Evolutionary conservation across 75 land plant genomes (phyloP).

Genomic region (Larix kaempferi): DNA sequence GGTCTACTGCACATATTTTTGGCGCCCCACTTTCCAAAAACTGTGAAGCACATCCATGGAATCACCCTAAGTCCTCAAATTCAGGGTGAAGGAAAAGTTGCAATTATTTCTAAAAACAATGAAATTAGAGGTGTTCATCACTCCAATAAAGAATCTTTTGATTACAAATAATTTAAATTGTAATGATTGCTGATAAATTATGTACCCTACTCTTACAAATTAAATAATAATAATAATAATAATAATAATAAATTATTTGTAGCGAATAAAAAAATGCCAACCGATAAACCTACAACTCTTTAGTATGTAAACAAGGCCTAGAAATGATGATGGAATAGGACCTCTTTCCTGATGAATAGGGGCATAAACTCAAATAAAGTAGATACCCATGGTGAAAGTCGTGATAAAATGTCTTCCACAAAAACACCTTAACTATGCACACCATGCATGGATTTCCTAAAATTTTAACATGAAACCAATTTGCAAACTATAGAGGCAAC

Average conservation of each 20-base stretch:
- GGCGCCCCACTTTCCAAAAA: too few relatives aligned
- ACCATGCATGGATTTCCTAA: conserved; percentile 92
- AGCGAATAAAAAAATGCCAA: neutral
- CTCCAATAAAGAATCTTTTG: neutral
- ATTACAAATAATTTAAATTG: neutral
- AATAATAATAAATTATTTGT: too few relatives aligned
- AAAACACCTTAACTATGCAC: conserved; percentile 64
- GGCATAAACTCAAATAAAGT: conserved; percentile 97
- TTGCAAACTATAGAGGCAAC: too few relatives aligned
- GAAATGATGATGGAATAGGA: conserved; percentile 11
- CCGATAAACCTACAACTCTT: neutral
- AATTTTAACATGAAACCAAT: conserved; percentile 1
- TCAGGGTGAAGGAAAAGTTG: conserved; percentile 91
- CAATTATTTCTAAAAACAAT: conserved; percentile 4
- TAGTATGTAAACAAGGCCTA: neutral
- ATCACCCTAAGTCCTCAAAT: conserved; percentile 94
- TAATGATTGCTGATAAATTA: neutral
- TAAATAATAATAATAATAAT: neutral
- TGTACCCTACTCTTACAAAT: neutral
- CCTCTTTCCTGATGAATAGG: conserved; percentile 81
- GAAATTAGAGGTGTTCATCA: neutral
- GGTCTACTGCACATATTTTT: too few relatives aligned
- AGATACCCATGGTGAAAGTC: conserved; percentile 93
- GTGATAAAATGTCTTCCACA: conserved; percentile 67
- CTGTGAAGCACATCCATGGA: too few relatives aligned